Base-by-base conservation (phyloP, 2,329 filamentous ascomycete genomes). In the Phaeosphaeriaceae sp. region DNA sequence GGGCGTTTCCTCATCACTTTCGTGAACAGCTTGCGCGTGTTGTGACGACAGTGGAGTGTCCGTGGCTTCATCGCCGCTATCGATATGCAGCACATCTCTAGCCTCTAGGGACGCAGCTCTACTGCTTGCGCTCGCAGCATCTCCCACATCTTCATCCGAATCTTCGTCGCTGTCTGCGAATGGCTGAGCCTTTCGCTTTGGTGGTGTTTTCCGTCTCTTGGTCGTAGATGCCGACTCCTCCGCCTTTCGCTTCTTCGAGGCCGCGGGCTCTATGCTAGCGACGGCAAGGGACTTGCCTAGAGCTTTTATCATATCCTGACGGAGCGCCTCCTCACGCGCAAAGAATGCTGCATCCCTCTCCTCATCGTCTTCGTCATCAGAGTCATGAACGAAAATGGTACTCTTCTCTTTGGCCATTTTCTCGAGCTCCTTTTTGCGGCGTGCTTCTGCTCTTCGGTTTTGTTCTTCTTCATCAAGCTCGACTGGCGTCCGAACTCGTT, bases 301-400 rank as follows among this genome's bases (percentile, higher is more conserved):
- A 17, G 80, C 79, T 31, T 80, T 76, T 25, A 78, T 78, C 51
- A 84, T 85, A 48, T 84, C 84, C 62, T 86, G 83, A 49, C 91
- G 83, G 58, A 89, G 82, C 63, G 84, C 80, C 75, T 89, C 88
- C 78, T 97, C 93, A 17, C 86, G 84, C 2, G 85, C 88, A 77
- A 94, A 97, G 78, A 97, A 97, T 20, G 86, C 87, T 21, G 74
- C 81, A 77, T 91, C 86, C 56, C 87, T 86, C 48, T 93, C 92
- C 33, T 85, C 88, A 70, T 97, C 92, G 63, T 96, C 93, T 66
- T 97, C 93, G 53, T 98, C 95, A 73, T 98, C 95, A 65, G 90
- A 92, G 40, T 89, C 88, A 57, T 90, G 86, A 51, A 99, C 90
- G 69, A 88, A 94, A 41, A 94, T 79, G 22, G 89, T 88, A 69